Percentiles rank a stretch among this genome's conserved stretches.
These are phyloP conservation scores for Dioscorea alata DNA, from an alignment of 106 monocot species.

Conservation along the genomic window DNA sequence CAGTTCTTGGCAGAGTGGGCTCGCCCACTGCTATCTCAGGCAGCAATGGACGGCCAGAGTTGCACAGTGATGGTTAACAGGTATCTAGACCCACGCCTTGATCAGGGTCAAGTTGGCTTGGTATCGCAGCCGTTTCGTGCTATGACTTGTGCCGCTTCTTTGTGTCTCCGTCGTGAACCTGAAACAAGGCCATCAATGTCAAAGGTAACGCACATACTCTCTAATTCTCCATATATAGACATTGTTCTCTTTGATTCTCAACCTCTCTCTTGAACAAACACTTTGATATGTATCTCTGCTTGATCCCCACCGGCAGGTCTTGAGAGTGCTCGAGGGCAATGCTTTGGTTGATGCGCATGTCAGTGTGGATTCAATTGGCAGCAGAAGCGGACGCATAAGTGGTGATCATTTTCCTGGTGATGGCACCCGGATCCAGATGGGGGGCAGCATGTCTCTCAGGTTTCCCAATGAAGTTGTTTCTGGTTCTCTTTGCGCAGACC, in stretches of 20 bases:
- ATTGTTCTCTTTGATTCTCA: too few relatives aligned
- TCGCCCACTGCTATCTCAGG: slow-evolving; percentile 11
- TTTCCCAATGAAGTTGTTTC: slow-evolving; percentile 8
- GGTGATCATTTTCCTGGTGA: background rate
- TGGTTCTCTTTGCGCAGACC: background rate
- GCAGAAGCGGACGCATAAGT: background rate
- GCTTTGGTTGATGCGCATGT: slow-evolving; percentile 1
- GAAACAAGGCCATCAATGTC: slow-evolving; percentile 37
- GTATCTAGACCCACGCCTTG: slow-evolving; percentile 32
- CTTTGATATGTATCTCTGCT: background rate
- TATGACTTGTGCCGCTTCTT: slow-evolving; percentile 24
- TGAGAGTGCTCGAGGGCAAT: slow-evolving; percentile 29
- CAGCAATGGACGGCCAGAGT: background rate
- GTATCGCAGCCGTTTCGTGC: slow-evolving; percentile 17
- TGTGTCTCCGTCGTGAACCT: slow-evolving; percentile 42
- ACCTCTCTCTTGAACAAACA: background rate
- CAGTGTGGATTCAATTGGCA: background rate
- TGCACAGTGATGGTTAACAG: slow-evolving; percentile 4
- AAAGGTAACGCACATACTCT: slow-evolving; percentile 14
- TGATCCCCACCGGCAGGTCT: slow-evolving; percentile 3
- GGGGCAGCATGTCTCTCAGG: slow-evolving; percentile 18
- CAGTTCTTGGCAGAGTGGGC: slow-evolving; percentile 46
- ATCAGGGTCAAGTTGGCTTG: slow-evolving; percentile 10
- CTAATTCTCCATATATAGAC: too few relatives aligned
- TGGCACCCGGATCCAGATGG: background rate